Conservation (phyloP, 108 stramenopile species). For the Skeletonema potamos region DNA sequence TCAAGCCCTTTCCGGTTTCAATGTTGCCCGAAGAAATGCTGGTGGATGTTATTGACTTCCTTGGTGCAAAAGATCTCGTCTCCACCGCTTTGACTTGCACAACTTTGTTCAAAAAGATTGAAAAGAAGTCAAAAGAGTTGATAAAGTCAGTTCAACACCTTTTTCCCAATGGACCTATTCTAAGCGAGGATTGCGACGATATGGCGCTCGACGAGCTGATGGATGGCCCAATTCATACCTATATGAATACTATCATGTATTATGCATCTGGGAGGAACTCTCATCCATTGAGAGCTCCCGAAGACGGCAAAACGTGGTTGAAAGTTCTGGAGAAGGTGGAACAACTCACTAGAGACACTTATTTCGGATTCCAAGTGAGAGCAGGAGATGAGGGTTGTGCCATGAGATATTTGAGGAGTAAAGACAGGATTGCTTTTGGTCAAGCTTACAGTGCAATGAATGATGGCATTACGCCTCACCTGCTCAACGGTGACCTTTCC, state of each 20-base stretch:
- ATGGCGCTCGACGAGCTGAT: not conserved
- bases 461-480: not conserved
- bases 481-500: not conserved
- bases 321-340: not conserved
- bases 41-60: not conserved
- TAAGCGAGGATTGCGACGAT: not conserved
- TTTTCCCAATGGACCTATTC: conserved; percentile 1
- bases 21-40: conserved; percentile 5
- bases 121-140: not conserved
- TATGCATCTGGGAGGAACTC: conserved; percentile 5
- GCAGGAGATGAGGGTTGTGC: not conserved
- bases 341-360: not conserved
- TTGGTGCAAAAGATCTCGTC: conserved; percentile 4
- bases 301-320: conserved; percentile 1
- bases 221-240: not conserved
- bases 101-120: conserved; percentile 7
- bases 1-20: conserved; percentile 3
- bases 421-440: not conserved
- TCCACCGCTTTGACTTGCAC: conserved; percentile 3
- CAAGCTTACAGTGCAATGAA: not conserved
- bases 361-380: not conserved
- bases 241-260: not conserved
- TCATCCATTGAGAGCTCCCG: not conserved
- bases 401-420: not conserved
- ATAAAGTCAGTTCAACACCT: not conserved